Conservation (phyloP, 805 yeast genomes). For the Teunomyces barrocoloradensis region DNA sequence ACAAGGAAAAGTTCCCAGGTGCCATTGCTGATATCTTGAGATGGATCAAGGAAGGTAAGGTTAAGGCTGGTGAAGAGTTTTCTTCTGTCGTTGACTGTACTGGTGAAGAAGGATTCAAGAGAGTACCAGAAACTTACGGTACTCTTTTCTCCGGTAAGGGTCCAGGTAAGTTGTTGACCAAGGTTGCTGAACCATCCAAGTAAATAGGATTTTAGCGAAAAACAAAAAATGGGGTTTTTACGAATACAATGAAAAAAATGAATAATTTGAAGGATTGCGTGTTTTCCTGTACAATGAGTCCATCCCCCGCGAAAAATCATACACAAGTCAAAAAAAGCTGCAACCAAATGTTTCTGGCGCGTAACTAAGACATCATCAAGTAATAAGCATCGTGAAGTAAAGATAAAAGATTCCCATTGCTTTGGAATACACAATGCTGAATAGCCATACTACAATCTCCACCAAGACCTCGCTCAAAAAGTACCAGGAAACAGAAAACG, state of each 20-base stretch:
- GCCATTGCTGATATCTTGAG: conserved; percentile 35
- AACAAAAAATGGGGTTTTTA: neutral
- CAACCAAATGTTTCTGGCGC: conserved; percentile 2
- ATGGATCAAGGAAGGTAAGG: conserved; percentile 40
- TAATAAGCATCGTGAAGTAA: too few relatives aligned
- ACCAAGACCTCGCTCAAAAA: neutral
- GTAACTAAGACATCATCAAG: neutral
- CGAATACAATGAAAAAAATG: neutral
- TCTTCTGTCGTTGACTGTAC: conserved; percentile 13
- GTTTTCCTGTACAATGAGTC: neutral
- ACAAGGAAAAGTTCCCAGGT: conserved; percentile 31
- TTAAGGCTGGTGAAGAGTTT: conserved; percentile 23
- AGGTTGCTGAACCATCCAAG: conserved; percentile 19
- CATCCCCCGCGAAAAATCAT: neutral
- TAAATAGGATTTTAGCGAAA: neutral
- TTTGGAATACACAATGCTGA: neutral
- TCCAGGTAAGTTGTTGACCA: conserved; percentile 51
- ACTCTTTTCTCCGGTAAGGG: conserved; percentile 46
- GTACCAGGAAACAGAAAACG: conserved; percentile 20
- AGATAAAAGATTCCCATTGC: too few relatives aligned
- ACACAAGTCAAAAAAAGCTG: neutral
- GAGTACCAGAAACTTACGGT: conserved; percentile 48
- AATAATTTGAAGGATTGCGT: neutral
- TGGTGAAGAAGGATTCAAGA: conserved; percentile 20
- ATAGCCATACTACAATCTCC: neutral